Evolutionary conservation across 2,329 filamentous ascomycete genomes (phyloP).

Genomic region (Juglanconis sp.): DNA sequence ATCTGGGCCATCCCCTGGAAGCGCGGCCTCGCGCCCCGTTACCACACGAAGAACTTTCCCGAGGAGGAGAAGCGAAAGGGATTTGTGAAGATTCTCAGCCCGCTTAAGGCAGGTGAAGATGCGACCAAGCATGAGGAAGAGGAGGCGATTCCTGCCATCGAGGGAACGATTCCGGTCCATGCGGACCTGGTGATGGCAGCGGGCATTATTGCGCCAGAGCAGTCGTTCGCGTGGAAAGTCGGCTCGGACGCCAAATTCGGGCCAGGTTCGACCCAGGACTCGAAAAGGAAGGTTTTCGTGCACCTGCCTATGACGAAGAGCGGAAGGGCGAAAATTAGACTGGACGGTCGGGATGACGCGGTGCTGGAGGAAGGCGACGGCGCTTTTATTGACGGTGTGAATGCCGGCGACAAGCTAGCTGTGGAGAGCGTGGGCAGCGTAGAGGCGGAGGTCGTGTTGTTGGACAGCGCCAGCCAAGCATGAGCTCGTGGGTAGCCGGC

Average conservation of each 20-base stretch:
- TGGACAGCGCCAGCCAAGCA: conserved; percentile 55
- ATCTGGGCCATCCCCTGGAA: conserved; percentile 85
- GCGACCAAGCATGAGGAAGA: conserved; percentile 62
- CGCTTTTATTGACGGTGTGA: conserved; percentile 67
- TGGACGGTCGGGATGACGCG: conserved; percentile 64
- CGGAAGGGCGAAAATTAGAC: conserved; percentile 68
- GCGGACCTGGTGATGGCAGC: conserved; percentile 83
- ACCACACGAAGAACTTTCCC: conserved; percentile 70
- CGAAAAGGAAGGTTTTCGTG: conserved; percentile 71
- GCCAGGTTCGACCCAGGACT: conserved; percentile 42
- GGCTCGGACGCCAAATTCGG: conserved; percentile 42
- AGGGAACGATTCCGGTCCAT: conserved; percentile 75
- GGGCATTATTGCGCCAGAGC: conserved; percentile 64
- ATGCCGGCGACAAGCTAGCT: conserved; percentile 59
- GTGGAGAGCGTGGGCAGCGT: conserved; percentile 67
- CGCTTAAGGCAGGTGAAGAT: conserved; percentile 62
- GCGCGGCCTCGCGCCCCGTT: conserved; percentile 66
- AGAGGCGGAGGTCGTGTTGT: conserved; percentile 66
- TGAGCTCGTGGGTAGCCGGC: not conserved
- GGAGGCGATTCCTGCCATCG: conserved; percentile 57
- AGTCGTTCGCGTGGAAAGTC: conserved; percentile 68
- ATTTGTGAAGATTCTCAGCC: conserved; percentile 74
- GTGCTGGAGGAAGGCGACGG: conserved; percentile 76
- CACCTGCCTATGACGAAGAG: conserved; percentile 78
- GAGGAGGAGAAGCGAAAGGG: conserved; percentile 69